Evolutionary conservation across 257 asterid species (phyloP).

Genomic region (Solanum chaucha): DNA sequence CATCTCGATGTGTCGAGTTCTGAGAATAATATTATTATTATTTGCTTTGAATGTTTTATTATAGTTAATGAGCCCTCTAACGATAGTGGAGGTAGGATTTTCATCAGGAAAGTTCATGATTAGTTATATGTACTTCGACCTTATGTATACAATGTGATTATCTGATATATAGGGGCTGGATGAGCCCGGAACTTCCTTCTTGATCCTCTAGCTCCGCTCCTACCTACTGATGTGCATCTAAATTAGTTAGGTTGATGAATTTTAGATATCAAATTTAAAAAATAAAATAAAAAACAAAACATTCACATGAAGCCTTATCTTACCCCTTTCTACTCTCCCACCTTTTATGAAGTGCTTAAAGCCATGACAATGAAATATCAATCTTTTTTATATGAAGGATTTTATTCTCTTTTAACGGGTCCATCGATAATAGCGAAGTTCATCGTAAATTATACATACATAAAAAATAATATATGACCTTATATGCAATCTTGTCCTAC

Average conservation of each 20-base stretch:
- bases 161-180: neutral
- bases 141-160: neutral
- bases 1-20: too few species aligned
- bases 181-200: neutral
- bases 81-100: neutral
- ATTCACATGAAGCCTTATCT: neutral
- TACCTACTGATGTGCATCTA: neutral
- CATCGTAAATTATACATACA: neutral
- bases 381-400: neutral
- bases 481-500: neutral
- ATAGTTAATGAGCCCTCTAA: neutral
- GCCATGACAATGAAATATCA: constrained; percentile 18
- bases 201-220: neutral
- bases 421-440: neutral
- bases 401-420: neutral
- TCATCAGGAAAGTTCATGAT: neutral
- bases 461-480: neutral
- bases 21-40: neutral
- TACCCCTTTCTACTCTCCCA: neutral
- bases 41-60: neutral
- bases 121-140: neutral
- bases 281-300: neutral
- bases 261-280: neutral
- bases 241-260: neutral
- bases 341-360: neutral